phyloP scores from a whole-genome alignment of 2,329 filamentous ascomycete species.

The Dissoconium aciculare region DNA sequence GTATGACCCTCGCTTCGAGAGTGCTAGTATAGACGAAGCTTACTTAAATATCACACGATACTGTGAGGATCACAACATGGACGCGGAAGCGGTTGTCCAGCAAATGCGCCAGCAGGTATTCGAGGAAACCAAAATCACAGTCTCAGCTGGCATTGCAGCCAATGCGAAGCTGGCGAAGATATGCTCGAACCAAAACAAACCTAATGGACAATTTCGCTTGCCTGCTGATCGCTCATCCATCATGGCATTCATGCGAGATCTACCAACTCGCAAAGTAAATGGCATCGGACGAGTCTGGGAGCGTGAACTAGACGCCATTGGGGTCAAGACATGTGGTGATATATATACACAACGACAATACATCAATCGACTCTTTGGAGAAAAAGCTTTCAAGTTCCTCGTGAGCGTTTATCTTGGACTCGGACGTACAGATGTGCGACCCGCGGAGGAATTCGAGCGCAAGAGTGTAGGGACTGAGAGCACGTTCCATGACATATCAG shows the following conservation, averaged over 20 bases:
- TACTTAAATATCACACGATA: conserved; percentile 89
- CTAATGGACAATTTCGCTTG: conserved; percentile 77
- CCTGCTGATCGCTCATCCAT: conserved; percentile 58
- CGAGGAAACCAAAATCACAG: conserved; percentile 64
- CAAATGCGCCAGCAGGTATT: conserved; percentile 66
- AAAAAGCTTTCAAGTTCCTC: conserved; percentile 80
- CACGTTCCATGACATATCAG: conserved; percentile 70
- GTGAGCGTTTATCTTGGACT: conserved; percentile 73
- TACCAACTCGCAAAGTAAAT: conserved; percentile 83
- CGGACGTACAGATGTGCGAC: conserved; percentile 70
- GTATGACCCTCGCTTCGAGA: conserved; percentile 88
- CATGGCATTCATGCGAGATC: conserved; percentile 67
- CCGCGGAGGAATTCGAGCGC: conserved; percentile 75
- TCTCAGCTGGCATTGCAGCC: conserved; percentile 85
- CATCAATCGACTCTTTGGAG: conserved; percentile 66
- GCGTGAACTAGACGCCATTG: conserved; percentile 74
- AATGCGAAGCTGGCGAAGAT: conserved; percentile 94
- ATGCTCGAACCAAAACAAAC: conserved; percentile 88
- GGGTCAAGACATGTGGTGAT: conserved; percentile 76
- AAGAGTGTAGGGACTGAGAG: conserved; percentile 91
- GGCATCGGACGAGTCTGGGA: conserved; percentile 91
- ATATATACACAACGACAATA: conserved; percentile 64
- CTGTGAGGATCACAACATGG: conserved; percentile 52
- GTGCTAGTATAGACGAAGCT: conserved; percentile 88
- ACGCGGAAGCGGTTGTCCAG: conserved; percentile 57